Conservation (phyloP, 495 filamentous ascomycete genomes). For the Tuber calosporum region DNA sequence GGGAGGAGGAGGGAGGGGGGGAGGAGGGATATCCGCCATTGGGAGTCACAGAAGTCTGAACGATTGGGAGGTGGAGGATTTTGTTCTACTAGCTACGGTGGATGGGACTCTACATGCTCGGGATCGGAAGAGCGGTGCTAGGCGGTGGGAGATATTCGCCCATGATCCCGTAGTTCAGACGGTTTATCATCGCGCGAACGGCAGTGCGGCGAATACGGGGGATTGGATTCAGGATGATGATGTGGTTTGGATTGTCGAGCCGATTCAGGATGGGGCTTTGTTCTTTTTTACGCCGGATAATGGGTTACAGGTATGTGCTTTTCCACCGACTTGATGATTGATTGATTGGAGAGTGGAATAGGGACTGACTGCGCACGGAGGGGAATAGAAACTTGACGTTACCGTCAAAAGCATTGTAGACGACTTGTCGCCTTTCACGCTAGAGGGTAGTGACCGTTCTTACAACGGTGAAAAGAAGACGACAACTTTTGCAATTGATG, state of each 20-base stretch:
- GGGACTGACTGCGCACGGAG: not conserved
- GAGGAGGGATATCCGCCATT: not conserved
- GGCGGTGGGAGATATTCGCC: conserved; percentile 74
- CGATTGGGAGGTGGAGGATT: conserved; percentile 99
- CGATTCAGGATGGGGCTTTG: conserved; percentile 76
- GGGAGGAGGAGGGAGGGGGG: not conserved
- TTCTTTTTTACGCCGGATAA: conserved; percentile 69
- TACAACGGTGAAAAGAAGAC: conserved; percentile 91
- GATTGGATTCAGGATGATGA: conserved; percentile 61
- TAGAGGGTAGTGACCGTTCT: conserved; percentile 49
- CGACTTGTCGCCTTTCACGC: conserved; percentile 49
- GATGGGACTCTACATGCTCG: conserved; percentile 91
- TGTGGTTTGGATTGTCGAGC: conserved; percentile 95
- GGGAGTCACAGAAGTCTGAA: conserved; percentile 49
- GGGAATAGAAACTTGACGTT: conserved; percentile 53
- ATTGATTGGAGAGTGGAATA: not conserved
- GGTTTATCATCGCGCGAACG: conserved; percentile 68
- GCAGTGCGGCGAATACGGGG: conserved; percentile 48
- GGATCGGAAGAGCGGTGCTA: conserved; percentile 75
- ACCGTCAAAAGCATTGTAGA: conserved; percentile 65
- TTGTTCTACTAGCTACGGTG: conserved; percentile 98
- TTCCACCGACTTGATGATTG: not conserved
- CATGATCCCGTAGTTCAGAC: conserved; percentile 85
- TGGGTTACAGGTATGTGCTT: conserved; percentile 40
- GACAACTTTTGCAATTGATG: conserved; percentile 79